Base-by-base conservation (phyloP, 371 early-diverging fungal species). In the Mucor irregularis region DNA sequence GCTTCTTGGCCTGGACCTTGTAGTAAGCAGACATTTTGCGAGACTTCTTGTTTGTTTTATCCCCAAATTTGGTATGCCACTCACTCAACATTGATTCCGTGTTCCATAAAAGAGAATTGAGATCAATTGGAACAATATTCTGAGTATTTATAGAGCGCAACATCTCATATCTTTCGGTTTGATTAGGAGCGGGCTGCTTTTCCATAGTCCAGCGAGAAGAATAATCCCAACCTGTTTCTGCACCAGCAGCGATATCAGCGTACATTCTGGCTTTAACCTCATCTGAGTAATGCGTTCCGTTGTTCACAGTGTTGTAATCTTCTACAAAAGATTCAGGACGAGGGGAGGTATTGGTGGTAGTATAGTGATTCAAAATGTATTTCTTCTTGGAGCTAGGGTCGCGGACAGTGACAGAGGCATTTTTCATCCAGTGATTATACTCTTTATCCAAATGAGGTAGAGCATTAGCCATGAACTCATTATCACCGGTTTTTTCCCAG, bases 141-240 rank as follows among this genome's bases (percentile, higher is more conserved):
- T 66, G 66, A 3, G 89, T 89, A 40, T 76, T 66, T 25, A 94
- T 81, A 4, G 69, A 53, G 4, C 72, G 71, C 2, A 88, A 61
- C 43, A 81, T 67, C 28, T 64, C 69, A 34, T 64, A 68, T 14
- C 45, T 61, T 26, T 64, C 58, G 4, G 43, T 51, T 40, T 68
- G 58, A 21, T 58, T 46, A n/a, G 52, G 42, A n/a, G 49, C 42
- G 1, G 69, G 71, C 7, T 25, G 26, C 9, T 78, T 66, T 31
- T 64, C 37, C 8, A 56, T 64, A 5, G 87, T 68, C 91, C 91
- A 93, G 26, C 95, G 79, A 2, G 85, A 77, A 16, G 88, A 83
- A 61, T 87, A 95, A 70, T 95, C 95, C 92, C 92, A 92, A 8
- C 97, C 97, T 14, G 89, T 82, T 69, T 97, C 96, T 3, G 97